These are phyloP conservation scores for Sugiyamaella novakii DNA, from an alignment of 1,139 yeast species.

Conservation along the genomic window DNA sequence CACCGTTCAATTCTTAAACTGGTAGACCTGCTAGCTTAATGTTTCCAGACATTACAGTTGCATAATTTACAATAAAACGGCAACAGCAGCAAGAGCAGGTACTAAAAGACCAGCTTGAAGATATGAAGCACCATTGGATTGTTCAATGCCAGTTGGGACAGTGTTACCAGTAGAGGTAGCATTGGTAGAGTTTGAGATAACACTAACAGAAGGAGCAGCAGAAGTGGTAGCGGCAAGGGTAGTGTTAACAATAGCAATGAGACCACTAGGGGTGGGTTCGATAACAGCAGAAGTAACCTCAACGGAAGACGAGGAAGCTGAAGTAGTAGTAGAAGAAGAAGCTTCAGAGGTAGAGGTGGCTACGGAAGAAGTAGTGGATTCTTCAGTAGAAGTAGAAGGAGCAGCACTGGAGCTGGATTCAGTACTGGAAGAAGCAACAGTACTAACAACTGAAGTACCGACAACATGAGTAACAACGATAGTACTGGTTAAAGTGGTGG, in stretches of 20 bases:
- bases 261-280: slow-evolving; percentile 9
- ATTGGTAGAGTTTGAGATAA: slow-evolving; percentile 9
- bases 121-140: slow-evolving; percentile 17
- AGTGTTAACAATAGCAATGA: slow-evolving; percentile 13
- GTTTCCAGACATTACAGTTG: too few species aligned
- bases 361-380: background rate
- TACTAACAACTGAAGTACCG: slow-evolving; percentile 11
- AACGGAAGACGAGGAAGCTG: slow-evolving; percentile 3
- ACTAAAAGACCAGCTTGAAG: slow-evolving; percentile 16
- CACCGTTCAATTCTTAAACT: too few species aligned
- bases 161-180: slow-evolving; percentile 13
- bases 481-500: slow-evolving; percentile 18
- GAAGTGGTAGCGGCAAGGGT: slow-evolving; percentile 9
- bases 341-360: slow-evolving; percentile 1
- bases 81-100: slow-evolving; percentile 19
- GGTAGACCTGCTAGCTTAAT: background rate
- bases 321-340: background rate
- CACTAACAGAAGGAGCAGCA: slow-evolving; percentile 9
- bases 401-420: background rate
- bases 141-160: slow-evolving; percentile 15
- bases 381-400: slow-evolving; percentile 1
- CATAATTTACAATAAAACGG: slow-evolving; percentile 12
- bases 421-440: slow-evolving; percentile 5
- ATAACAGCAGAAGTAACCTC: slow-evolving; percentile 8
- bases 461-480: slow-evolving; percentile 18